Evolutionary conservation across 2,329 filamentous ascomycete genomes (phyloP).

Genomic region (Neoarthrinium moseri): DNA sequence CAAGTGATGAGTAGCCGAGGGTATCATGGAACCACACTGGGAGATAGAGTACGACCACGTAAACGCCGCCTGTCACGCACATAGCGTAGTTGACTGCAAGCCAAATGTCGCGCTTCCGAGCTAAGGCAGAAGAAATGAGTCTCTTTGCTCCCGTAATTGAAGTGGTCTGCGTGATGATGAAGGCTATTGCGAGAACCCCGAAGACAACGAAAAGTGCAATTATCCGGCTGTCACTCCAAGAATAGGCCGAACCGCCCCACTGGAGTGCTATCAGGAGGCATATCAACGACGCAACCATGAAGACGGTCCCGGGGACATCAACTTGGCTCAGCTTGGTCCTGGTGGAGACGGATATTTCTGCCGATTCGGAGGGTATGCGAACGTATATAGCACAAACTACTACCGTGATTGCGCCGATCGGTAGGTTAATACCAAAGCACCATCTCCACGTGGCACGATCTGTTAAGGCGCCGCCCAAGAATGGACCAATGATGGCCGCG

Average conservation of each 20-base stretch:
- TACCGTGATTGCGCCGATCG: slow-evolving; percentile 32
- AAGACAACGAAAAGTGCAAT: slow-evolving; percentile 2
- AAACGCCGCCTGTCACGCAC: slow-evolving; percentile 13
- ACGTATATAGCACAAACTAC: not conserved
- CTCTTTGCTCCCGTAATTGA: not conserved
- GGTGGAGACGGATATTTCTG: not conserved
- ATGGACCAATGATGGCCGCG: not conserved
- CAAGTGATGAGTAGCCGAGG: slow-evolving; percentile 9
- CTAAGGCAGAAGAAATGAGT: slow-evolving; percentile 8
- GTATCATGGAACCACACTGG: slow-evolving; percentile 14
- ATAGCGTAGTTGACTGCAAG: slow-evolving; percentile 14
- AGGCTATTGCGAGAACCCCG: not conserved
- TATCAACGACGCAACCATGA: not conserved
- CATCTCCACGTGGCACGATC: slow-evolving; percentile 1
- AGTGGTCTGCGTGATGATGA: slow-evolving; percentile 5
- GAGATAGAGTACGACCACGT: slow-evolving; percentile 10
- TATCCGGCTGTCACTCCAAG: not conserved
- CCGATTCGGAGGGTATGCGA: not conserved
- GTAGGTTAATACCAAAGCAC: slow-evolving; percentile 45
- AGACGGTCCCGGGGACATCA: not conserved
- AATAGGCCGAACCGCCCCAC: slow-evolving; percentile 1
- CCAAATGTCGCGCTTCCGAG: slow-evolving; percentile 16
- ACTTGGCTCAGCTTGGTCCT: not conserved
- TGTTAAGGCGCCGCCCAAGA: not conserved
- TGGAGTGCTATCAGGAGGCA: not conserved